Base-by-base conservation (phyloP, 2,329 filamentous ascomycete species). In the Cephalotrichum gorgonifer region DNA sequence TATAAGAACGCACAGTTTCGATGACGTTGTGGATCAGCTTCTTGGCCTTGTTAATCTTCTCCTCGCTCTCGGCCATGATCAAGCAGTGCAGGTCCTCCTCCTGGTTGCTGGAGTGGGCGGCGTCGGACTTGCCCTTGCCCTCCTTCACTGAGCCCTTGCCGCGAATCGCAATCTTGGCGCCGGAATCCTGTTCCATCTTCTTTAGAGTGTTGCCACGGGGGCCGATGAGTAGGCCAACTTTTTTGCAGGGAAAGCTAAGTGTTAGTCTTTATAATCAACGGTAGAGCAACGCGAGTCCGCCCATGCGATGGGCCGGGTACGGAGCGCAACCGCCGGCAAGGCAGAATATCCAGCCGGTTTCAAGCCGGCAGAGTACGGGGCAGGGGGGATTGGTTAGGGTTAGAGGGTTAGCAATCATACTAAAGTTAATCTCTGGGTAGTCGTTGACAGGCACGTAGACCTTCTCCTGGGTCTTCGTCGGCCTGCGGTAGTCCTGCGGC, bases 371-470 rank as follows among this genome's bases (percentile, higher is more conserved):
- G 38, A 48, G 35, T 51, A 52, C 50, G 53, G 53, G 45, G 50
- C 51, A 63, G 59, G 57, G 56, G 60, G 38, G 23, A 72, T 66
- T 73, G 70, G 73, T 86, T 84, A 86, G 69, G 75, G 82, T 86
- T 85, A 83, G 82, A 89, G 88, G 89, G 88, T 95, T 95, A 95
- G 90, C 85, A 90, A 93, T 91, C 91, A 91, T 96, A 98, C 93
- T 98, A 88, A 98, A 98, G 85, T 98, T 98, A 84, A 98, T 97
- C 72, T 98, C 93, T 78, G 93, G 93, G 70, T 98, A 98, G 72
- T 98, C 93, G 81, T 98, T 98, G 75, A 98, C 93, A 68, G 93
- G 93, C 69, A 98, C 93, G 69, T 98, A 98, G 86, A 98, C 94
- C 79, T 98, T 98, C 79, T 98, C 93, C 73, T 98, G 93, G 66